Evolutionary conservation across 331 rosid species (phyloP), one percentile per base, ranked within the genome.

Genomic region (Malus hybrid): DNA sequence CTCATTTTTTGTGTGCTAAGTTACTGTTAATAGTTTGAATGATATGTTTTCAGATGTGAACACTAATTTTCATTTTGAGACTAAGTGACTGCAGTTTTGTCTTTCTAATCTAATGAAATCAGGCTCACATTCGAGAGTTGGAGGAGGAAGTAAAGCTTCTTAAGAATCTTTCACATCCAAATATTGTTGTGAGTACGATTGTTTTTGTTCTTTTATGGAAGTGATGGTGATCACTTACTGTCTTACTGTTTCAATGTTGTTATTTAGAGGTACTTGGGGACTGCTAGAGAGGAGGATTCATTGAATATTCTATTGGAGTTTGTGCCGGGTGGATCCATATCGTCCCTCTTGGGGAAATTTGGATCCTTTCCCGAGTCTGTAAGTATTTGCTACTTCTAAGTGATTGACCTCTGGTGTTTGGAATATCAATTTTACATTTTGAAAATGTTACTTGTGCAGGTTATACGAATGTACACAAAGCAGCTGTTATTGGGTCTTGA

Each of bases 91-190:
- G 39, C 28, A 26, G 57, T 60, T 44, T 36, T 61, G 8, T 44
- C 39, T 44, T 24, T 19, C 36, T 58, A n/a, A 71, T 19, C 4
- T 61, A 20, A 30, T 71, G 39, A 24, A 61, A 42, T 60, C 80
- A 89, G 97, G 95, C 91, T 75, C 88, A 91, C 63, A 91, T 91
- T 68, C 77, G 86, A 58, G 95, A 91, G 86, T 83, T 91, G 55
- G 97, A 91, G 81, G 95, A 91, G 76, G 97, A 91, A 82, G 88
- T 91, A 77, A 87, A 85, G 75, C 92, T 87, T 79, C 84, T 91
- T 63, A 91, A 87, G 89, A 87, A 91, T 82, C 95, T 91, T 57
- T 81, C 88, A 20, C 97, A 91, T 81, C 86, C 91, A 42, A 91
- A 89, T 71, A 91, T 91, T 75, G 97, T 91, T 78, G 97, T 91